Percentiles rank a stretch among this genome's conserved stretches.
Evolutionary conservation across 164 flowering plant genomes (phyloP).

Genomic region (Liriodendron chinense): DNA sequence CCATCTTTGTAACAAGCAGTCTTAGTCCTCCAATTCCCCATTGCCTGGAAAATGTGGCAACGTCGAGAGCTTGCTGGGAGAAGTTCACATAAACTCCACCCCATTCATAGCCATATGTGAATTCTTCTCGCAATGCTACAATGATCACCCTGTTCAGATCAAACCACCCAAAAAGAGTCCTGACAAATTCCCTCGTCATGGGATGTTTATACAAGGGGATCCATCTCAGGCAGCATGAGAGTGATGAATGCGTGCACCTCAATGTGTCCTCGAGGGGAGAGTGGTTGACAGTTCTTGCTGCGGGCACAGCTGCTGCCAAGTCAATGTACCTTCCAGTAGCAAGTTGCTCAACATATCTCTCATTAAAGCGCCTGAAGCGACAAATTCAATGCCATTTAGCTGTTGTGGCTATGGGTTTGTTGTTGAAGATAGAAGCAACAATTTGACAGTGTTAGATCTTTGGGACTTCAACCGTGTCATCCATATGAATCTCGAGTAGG

Average conservation of each 20-base stretch:
- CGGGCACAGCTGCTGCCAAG: conserved; percentile 12
- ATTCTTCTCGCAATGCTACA: too few species aligned
- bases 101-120: neutral
- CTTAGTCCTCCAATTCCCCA: too few species aligned
- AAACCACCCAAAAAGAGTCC: neutral
- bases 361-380: too few species aligned
- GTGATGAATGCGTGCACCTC: neutral
- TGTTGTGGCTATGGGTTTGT: neutral
- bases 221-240: too few species aligned
- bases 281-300: conserved; percentile 1
- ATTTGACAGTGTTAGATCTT: conserved; percentile 1
- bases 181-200: neutral
- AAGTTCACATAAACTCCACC: conserved; percentile 3
- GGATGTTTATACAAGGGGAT: neutral
- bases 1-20: too few species aligned
- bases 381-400: too few species aligned
- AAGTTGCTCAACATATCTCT: neutral
- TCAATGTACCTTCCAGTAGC: neutral
- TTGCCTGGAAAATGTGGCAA: too few species aligned
- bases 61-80: neutral
- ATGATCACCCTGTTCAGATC: neutral
- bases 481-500: conserved; percentile 41
- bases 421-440: conserved; percentile 5
- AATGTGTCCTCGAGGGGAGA: neutral
- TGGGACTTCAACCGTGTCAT: neutral